Evolutionary conservation across 2,329 filamentous ascomycete species (phyloP), one percentile per base, ranked within the genome.

Genomic region (Fusarium sp.): DNA sequence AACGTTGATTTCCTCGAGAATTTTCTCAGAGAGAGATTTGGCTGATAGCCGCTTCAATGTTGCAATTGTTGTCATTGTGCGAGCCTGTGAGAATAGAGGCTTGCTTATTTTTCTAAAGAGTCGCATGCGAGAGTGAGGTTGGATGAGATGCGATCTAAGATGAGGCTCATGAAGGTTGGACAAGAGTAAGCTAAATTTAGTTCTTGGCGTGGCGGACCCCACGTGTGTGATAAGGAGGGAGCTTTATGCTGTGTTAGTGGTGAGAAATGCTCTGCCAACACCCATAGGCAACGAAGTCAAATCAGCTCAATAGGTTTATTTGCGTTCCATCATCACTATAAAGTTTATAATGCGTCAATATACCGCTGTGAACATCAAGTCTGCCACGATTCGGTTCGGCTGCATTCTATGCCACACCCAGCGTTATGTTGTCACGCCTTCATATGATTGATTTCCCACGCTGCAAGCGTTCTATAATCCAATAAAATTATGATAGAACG

Each of bases 41-140:
- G 90, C 89, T 11, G 87, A 85, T 72, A 97, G 89, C 76, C 88
- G 89, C 71, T 86, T 82, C 33, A 97, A 84, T 43, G 80, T 84
- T 37, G 86, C 83, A 54, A 94, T 84, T 9, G 86, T 87, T 48
- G 87, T 80, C 76, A 84, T 85, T 13, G 66, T 74, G 51, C 65
- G 71, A 50, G 52, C n/a, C 41, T 67, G 54, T 11, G 37, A 25
- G 23, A 58, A 36, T 11, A 60, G 23, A 18, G 60, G 36, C 35
- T 49, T 70, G 35, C 11, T 29, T 15, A 63, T 42, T 7, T 37
- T 39, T 33, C 29, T 45, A 6, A 67, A 53, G 15, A 49, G 46
- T 56, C 37, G 45, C 70, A 72, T 73, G 29, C 23, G 36, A 27
- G 27, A 35, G 21, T 39, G 46, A 61, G 37, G 47, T 58, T 61